Percentiles rank a stretch among this genome's conserved stretches.
phyloP scores from a whole-genome alignment of 108 stramenopile species.

The Pseudonitzschia delicatissima region DNA sequence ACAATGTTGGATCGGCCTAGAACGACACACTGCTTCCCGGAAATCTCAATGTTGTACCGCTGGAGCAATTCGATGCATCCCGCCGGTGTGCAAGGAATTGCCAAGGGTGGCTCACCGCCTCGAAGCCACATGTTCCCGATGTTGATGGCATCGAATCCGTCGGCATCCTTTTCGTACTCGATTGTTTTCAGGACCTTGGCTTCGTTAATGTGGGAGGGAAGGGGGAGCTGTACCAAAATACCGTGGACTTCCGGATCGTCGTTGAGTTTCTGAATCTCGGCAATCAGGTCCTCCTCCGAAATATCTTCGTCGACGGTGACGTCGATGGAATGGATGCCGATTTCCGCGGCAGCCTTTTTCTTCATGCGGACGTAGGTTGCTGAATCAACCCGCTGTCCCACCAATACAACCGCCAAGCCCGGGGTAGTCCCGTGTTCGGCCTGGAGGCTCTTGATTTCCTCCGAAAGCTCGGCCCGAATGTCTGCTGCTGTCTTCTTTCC shows the following conservation, averaged over 20 bases:
- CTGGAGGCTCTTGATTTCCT: constrained; percentile 35
- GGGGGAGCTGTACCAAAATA: constrained; percentile 94
- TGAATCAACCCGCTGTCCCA: constrained; percentile 81
- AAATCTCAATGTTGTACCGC: constrained; percentile 73
- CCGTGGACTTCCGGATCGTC: constrained; percentile 81
- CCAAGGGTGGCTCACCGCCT: constrained; percentile 43
- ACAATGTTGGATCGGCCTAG: constrained; percentile 85
- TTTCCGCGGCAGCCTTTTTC: constrained; percentile 88
- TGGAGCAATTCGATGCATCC: constrained; percentile 95
- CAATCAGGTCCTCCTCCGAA: constrained; percentile 71
- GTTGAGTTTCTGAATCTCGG: constrained; percentile 68
- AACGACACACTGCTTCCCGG: constrained; percentile 89
- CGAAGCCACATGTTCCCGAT: constrained; percentile 67
- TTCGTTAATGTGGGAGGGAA: constrained; percentile 87
- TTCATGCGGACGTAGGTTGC: constrained; percentile 96
- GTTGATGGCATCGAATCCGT: constrained; percentile 89
- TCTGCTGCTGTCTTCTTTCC: constrained; percentile 75
- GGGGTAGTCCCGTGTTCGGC: constrained; percentile 34
- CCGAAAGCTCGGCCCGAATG: constrained; percentile 68
- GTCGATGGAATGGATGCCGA: constrained; percentile 71
- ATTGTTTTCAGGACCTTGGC: constrained; percentile 61
- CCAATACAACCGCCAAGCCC: constrained; percentile 91
- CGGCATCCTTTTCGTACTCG: constrained; percentile 85
- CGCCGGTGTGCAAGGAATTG: constrained; percentile 76
- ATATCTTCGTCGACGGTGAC: constrained; percentile 65